Evolutionary conservation across 495 filamentous ascomycete species (phyloP), one percentile per base, ranked within the genome.

Genomic region (Podospora bellae-mahoneyi): DNA sequence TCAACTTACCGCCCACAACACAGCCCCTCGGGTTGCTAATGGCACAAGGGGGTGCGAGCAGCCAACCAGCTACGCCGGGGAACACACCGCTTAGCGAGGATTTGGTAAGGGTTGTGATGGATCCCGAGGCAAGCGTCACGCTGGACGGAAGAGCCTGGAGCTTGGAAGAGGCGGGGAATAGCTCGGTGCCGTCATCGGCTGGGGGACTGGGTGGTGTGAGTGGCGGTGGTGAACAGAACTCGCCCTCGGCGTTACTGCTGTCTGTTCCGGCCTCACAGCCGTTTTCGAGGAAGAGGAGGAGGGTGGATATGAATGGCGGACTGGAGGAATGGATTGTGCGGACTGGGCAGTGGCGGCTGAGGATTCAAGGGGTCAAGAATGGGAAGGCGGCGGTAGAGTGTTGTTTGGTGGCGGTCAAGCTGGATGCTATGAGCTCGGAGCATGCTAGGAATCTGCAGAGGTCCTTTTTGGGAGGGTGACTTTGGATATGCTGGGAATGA

Each of bases 321-420:
- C 30, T 5, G 34, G 74, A 76, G 15, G 85, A 87, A 56, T 97
- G 91, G 92, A 80, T 93, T 30, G 83, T 97, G 15, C 86, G 83
- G 60, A 89, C 81, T 19, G 93, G 90, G 1, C 93, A 94, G 78
- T 98, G 93, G 92, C 80, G 92, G 63, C 69, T 97, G 65, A 81
- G 87, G 19, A 88, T 97, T 26, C 89, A 91, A 70, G 79, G 77
- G 16, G 76, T 68, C 39, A 82, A 77, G 69, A 77, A 80, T 69
- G 78, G 78, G 70, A 82, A 85, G 77, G 71, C 82, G 74, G 87
- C 86, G 66, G 84, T 94, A 10, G 83, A 86, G 74, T 86, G 84
- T 65, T 84, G 93, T 60, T 78, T 98, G 34, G 82, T 89, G 15
- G 92, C 89, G 4, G 92, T 96, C 18, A 94, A 93, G 78, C 64